Evolutionary conservation across 148 eudicot species (phyloP).

Genomic region (Limonium bicolor): DNA sequence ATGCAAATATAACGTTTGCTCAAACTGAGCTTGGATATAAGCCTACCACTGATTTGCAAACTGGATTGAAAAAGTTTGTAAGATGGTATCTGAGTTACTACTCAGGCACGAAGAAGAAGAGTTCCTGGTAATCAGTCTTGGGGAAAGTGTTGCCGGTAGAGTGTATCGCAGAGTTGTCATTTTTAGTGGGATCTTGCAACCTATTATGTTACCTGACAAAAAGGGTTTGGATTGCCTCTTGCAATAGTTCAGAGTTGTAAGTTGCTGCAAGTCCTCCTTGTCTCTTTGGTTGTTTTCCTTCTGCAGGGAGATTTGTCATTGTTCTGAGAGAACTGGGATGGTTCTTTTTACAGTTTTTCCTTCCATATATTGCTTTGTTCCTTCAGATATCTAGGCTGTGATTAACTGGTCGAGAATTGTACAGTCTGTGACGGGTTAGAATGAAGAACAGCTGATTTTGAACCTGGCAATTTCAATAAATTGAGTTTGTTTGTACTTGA

Average conservation of each 20-base stretch:
- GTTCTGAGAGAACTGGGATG: constrained; percentile 10
- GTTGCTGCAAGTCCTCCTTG: constrained; percentile 2
- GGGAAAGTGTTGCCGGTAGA: background rate
- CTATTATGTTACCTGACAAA: background rate
- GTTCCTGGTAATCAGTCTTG: constrained; percentile 14
- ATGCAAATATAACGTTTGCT: constrained; percentile 60
- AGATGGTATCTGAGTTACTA: constrained; percentile 49
- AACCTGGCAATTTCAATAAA: constrained; percentile 12
- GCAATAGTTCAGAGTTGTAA: no score
- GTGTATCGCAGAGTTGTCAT: background rate
- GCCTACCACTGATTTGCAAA: constrained; percentile 46
- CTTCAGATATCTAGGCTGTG: constrained; percentile 9
- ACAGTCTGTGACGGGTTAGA: constrained; percentile 14
- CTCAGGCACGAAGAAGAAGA: constrained; percentile 28
- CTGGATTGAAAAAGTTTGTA: constrained; percentile 70
- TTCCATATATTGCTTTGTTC: constrained; percentile 17
- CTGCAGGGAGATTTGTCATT: constrained; percentile 6
- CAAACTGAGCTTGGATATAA: constrained; percentile 48
- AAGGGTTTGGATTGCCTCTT: background rate
- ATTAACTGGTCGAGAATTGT: constrained; percentile 18
- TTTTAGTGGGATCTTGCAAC: background rate
- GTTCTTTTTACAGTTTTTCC: constrained; percentile 13
- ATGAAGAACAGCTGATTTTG: constrained; percentile 11
- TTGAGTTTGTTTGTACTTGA: background rate
- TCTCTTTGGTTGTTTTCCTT: background rate